phyloP scores from a whole-genome alignment of 2,329 filamentous ascomycete species.

The Trichoderma sp. region DNA sequence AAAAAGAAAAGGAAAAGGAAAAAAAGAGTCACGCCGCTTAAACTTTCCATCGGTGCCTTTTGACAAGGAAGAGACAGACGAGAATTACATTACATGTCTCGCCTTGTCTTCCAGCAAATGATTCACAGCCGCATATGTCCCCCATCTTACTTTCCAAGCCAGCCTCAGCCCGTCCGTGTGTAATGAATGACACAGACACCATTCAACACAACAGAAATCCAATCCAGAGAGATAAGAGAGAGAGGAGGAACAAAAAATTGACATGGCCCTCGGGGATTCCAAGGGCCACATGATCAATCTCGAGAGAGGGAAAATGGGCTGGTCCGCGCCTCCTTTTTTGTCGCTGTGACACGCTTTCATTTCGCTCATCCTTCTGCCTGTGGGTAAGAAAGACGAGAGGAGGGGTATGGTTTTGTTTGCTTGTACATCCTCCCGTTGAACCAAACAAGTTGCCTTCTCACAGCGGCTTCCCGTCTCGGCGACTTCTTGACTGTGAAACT shows the following conservation, averaged over 20 bases:
- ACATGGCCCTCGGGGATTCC: neutral
- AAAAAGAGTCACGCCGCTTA: neutral
- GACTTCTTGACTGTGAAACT: neutral
- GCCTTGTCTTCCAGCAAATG: neutral
- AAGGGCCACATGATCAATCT: constrained; percentile 11
- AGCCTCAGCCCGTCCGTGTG: neutral
- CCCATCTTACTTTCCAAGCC: neutral
- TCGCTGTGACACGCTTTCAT: constrained; percentile 6
- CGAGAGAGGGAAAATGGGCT: neutral
- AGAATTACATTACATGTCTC: neutral
- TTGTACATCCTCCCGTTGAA: neutral
- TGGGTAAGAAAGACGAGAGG: constrained; percentile 6
- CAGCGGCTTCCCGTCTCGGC: neutral
- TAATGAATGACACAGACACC: neutral
- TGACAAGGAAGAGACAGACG: neutral
- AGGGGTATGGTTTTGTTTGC: neutral
- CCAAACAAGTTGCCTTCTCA: neutral
- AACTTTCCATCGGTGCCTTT: neutral
- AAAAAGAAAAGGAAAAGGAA: neutral
- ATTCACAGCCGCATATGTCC: neutral
- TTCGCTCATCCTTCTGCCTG: constrained; percentile 15
- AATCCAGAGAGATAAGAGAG: neutral
- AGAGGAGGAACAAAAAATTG: neutral
- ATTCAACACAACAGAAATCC: neutral
- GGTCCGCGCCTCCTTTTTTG: neutral